Evolutionary conservation across 2,329 filamentous ascomycete species (phyloP).

Genomic region (Penicillium sp.): DNA sequence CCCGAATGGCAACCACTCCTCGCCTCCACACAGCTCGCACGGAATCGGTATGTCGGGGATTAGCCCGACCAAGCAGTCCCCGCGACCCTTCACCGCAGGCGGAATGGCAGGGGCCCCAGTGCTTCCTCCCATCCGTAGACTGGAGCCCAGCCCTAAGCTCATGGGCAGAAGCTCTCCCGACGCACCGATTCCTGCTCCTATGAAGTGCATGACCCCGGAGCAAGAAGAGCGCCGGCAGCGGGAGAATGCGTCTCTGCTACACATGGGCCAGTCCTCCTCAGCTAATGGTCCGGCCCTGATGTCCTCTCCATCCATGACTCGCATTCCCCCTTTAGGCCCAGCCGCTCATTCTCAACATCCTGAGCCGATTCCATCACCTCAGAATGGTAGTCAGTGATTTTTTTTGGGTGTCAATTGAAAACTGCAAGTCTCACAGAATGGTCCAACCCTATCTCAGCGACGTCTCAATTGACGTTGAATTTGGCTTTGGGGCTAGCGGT

Average conservation of each 20-base stretch:
- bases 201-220: slow-evolving; percentile 50
- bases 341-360: slow-evolving; percentile 30
- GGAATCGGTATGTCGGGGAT: slow-evolving; percentile 48
- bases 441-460: background rate
- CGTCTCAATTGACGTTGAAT: slow-evolving; percentile 13
- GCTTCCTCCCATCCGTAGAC: slow-evolving; percentile 45
- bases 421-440: background rate
- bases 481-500: slow-evolving; percentile 12
- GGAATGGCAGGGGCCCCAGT: slow-evolving; percentile 41
- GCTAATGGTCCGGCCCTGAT: slow-evolving; percentile 33
- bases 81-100: slow-evolving; percentile 43
- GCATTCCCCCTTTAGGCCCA: slow-evolving; percentile 38
- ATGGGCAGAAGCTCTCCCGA: slow-evolving; percentile 50
- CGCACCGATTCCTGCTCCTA: slow-evolving; percentile 46
- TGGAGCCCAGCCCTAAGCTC: slow-evolving; percentile 50
- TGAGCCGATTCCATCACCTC: slow-evolving; percentile 30
- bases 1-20: slow-evolving; percentile 39
- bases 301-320: slow-evolving; percentile 40
- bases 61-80: slow-evolving; percentile 52
- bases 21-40: slow-evolving; percentile 44
- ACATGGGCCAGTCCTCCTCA: slow-evolving; percentile 22
- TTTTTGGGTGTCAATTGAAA: background rate
- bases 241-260: slow-evolving; percentile 40
- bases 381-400: slow-evolving; percentile 13
- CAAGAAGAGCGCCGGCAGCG: slow-evolving; percentile 46